phyloP scores from a whole-genome alignment of 1,139 yeast species.

The Hansenula lynferdii region DNA sequence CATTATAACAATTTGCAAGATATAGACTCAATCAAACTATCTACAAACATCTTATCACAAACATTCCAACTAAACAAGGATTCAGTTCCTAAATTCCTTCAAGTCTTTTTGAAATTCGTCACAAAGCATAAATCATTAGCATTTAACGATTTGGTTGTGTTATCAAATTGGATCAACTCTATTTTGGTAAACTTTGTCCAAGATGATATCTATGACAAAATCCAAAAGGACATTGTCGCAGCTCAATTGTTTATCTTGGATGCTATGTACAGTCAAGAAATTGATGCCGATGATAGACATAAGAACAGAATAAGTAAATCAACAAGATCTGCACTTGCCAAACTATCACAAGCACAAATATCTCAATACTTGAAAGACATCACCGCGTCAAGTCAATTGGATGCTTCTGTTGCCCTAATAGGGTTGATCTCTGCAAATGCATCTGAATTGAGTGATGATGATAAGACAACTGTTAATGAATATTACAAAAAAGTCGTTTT shows the following conservation, averaged over 20 bases:
- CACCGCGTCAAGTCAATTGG: constrained; percentile 19
- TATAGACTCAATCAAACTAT: constrained; percentile 38
- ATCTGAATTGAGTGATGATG: constrained; percentile 12
- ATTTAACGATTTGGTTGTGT: constrained; percentile 47
- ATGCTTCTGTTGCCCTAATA: constrained; percentile 27
- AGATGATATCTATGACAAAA: constrained; percentile 14
- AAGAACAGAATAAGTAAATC: constrained; percentile 40
- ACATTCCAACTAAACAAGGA: constrained; percentile 31
- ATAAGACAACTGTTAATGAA: constrained; percentile 22
- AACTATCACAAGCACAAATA: constrained; percentile 11
- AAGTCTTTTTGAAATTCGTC: constrained; percentile 35
- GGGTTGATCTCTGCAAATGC: constrained; percentile 39
- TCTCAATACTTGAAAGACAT: constrained; percentile 8
- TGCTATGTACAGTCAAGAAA: constrained; percentile 10
- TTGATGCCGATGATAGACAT: constrained; percentile 32
- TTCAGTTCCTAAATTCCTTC: constrained; percentile 31
- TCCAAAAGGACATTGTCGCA: constrained; percentile 22
- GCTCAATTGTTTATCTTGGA: constrained; percentile 18
- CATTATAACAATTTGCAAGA: constrained; percentile 51
- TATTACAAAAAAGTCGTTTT: constrained; percentile 39
- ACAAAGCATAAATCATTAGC: constrained; percentile 37
- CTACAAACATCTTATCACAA: constrained; percentile 32
- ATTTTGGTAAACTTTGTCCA: constrained; percentile 9
- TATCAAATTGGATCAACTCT: constrained; percentile 50
- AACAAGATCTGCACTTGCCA: constrained; percentile 3